These are phyloP conservation scores for Colletotrichum sp. DNA, from an alignment of 2,329 filamentous ascomycete species.

Conservation along the genomic window DNA sequence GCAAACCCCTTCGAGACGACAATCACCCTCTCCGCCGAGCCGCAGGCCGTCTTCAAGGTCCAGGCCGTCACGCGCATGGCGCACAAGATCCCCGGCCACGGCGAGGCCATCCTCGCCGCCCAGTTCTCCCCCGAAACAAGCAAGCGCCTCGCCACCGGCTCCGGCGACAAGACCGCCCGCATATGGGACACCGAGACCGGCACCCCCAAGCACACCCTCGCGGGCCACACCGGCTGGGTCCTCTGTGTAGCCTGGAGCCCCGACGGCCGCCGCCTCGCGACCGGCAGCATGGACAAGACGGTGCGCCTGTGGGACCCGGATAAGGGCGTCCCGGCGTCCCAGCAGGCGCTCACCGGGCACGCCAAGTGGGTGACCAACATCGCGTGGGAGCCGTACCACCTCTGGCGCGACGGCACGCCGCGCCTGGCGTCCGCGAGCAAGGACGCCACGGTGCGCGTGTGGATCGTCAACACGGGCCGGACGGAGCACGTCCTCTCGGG, in stretches of 20 bases:
- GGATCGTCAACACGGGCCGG: constrained; percentile 79
- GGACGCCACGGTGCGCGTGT: constrained; percentile 86
- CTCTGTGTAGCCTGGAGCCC: constrained; percentile 87
- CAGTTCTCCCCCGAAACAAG: constrained; percentile 85
- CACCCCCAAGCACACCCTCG: constrained; percentile 83
- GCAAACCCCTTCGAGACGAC: constrained; percentile 63
- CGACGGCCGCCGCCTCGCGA: constrained; percentile 81
- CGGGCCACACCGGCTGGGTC: constrained; percentile 90
- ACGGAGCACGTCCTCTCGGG: constrained; percentile 86
- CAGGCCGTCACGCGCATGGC: constrained; percentile 91
- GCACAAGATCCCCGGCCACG: constrained; percentile 87
- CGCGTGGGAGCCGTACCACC: constrained; percentile 92
- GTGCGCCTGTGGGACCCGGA: constrained; percentile 89
- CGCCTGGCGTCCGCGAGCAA: constrained; percentile 88
- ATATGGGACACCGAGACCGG: constrained; percentile 97
- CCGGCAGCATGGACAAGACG: constrained; percentile 91
- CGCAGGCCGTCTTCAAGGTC: constrained; percentile 93
- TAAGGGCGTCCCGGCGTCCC: constrained; percentile 76
- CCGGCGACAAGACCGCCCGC: constrained; percentile 87
- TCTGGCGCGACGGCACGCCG: constrained; percentile 75
- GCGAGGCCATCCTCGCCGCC: constrained; percentile 85
- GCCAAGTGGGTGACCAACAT: constrained; percentile 83
- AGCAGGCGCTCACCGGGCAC: constrained; percentile 76
- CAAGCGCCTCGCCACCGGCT: constrained; percentile 82
- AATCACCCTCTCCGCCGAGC: constrained; percentile 65